Conservation (phyloP, 768 basidiomycete genomes). For the Tephrocybe sp. region DNA sequence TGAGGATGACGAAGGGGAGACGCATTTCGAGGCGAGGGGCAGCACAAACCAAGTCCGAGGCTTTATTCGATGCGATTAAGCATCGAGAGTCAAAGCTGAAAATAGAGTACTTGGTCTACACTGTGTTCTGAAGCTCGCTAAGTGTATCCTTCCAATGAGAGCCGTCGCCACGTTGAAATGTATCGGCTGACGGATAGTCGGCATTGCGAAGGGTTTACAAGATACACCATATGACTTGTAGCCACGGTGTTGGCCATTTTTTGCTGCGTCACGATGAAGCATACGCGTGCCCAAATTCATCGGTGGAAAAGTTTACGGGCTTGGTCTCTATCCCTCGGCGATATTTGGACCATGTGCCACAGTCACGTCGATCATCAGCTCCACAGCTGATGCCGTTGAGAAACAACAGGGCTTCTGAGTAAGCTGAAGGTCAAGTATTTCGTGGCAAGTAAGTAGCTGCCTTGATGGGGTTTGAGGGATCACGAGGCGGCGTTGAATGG, state of each 20-base stretch:
- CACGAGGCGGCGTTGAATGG: constrained; percentile 1
- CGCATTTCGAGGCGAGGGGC: constrained; percentile 8
- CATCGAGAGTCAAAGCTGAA: not conserved
- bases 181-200: constrained; percentile 9
- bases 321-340: not conserved
- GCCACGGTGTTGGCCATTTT: not conserved
- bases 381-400: not conserved
- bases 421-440: not conserved
- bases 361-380: constrained; percentile 1
- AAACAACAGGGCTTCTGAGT: not conserved
- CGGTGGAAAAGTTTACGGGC: not conserved
- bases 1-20: not conserved
- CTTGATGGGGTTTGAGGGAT: not conserved
- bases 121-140: constrained; percentile 4
- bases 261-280: not conserved
- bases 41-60: not conserved
- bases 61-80: constrained; percentile 6
- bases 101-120: constrained; percentile 2
- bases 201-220: not conserved
- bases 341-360: not conserved
- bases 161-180: not conserved
- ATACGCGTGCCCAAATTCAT: not conserved
- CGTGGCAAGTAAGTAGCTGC: not conserved
- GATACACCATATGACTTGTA: not conserved
- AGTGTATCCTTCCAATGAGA: not conserved